Evolutionary conservation across 108 stramenopile species (phyloP).

Genomic region (Cyclotella atomus): DNA sequence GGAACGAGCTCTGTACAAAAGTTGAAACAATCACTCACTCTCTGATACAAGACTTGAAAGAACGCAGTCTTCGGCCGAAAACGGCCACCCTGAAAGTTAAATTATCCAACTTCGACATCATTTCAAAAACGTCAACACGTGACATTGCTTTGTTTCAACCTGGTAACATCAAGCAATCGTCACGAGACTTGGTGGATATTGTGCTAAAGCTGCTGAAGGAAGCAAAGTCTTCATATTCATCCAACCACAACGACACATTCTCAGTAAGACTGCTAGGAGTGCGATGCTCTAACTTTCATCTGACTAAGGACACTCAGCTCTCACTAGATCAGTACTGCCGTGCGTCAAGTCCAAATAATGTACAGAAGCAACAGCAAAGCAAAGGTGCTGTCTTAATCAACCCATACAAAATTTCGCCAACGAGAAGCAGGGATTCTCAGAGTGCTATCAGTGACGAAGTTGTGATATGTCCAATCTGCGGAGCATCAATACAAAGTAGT

Average conservation of each 20-base stretch:
- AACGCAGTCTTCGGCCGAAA: conserved; percentile 61
- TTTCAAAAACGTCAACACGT: conserved; percentile 38
- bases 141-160: conserved; percentile 37
- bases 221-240: conserved; percentile 25
- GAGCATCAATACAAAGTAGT: conserved; percentile 23
- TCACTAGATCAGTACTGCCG: conserved; percentile 25
- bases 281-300: conserved; percentile 73
- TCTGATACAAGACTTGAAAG: conserved; percentile 67
- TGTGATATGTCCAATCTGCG: conserved; percentile 58
- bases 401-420: conserved; percentile 12
- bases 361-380: not conserved
- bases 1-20: conserved; percentile 60
- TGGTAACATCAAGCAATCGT: conserved; percentile 25
- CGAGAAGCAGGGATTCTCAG: too few species aligned
- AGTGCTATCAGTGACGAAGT: too few species aligned
- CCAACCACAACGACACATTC: conserved; percentile 32
- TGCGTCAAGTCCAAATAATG: not conserved
- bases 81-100: conserved; percentile 89
- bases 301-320: conserved; percentile 44
- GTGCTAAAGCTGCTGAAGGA: conserved; percentile 57
- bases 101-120: conserved; percentile 71
- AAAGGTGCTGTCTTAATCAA: not conserved
- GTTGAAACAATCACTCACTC: conserved; percentile 69
- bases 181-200: conserved; percentile 54
- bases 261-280: conserved; percentile 83